Conservation (phyloP, 345 rosid genomes). For the Arabidopsis arenosa region DNA sequence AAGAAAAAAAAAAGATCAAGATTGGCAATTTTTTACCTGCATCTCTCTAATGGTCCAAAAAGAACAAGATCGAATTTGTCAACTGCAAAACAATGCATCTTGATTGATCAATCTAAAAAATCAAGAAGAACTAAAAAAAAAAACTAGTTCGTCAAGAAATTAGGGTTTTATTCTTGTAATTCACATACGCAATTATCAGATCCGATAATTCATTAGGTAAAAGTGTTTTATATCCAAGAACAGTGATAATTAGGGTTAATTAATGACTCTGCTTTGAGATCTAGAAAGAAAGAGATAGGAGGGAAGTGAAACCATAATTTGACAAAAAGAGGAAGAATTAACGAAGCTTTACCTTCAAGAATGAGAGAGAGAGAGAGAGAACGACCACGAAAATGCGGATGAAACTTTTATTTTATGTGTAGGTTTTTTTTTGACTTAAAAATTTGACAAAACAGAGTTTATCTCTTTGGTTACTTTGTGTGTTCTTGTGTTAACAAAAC, state of each 20-base stretch:
- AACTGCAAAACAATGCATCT: not conserved
- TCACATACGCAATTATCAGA: not conserved
- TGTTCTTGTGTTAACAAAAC: too few species aligned
- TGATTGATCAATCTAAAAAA: not conserved
- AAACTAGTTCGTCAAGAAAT: not conserved
- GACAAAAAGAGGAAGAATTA: not conserved
- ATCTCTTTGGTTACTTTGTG: too few species aligned
- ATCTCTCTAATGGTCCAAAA: not conserved
- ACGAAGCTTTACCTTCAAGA: not conserved
- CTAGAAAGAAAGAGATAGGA: not conserved
- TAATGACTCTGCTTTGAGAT: slow-evolving; percentile 10
- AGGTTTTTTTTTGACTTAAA: too few species aligned
- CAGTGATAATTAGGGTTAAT: not conserved
- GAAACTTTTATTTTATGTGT: too few species aligned
- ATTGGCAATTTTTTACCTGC: not conserved
- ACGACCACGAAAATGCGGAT: too few species aligned
- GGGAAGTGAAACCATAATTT: too few species aligned
- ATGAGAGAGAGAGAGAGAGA: too few species aligned
- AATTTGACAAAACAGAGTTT: too few species aligned
- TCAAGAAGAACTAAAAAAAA: not conserved
- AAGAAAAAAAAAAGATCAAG: not conserved
- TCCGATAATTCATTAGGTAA: not conserved
- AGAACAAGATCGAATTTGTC: not conserved
- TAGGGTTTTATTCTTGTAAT: not conserved
- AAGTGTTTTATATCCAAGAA: not conserved